Evolutionary conservation across 495 filamentous ascomycete genomes (phyloP).

Genomic region (Cercophora newfieldiana): DNA sequence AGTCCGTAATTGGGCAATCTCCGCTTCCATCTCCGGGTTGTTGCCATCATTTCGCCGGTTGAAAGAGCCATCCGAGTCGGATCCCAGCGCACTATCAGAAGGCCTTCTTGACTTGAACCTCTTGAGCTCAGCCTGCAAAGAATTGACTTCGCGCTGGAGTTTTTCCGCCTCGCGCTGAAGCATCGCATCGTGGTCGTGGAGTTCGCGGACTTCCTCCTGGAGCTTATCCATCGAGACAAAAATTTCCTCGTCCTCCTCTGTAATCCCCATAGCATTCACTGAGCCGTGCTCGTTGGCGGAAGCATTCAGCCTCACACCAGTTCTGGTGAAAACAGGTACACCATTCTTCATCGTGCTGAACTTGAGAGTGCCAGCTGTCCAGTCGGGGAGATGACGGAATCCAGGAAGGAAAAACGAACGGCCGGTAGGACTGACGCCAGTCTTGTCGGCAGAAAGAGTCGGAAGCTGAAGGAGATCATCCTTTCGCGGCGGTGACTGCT

Average conservation of each 20-base stretch:
- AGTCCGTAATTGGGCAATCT: constrained; percentile 41
- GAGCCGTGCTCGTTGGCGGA: constrained; percentile 38
- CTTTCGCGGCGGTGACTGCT: constrained; percentile 17
- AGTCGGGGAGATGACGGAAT: constrained; percentile 49
- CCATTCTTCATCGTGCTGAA: constrained; percentile 47
- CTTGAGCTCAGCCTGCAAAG: constrained; percentile 44
- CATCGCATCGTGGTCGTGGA: constrained; percentile 52
- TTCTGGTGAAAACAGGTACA: constrained; percentile 41
- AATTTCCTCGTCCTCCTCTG: constrained; percentile 50
- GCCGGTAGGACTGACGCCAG: constrained; percentile 37
- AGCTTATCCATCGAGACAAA: constrained; percentile 57
- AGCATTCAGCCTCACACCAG: constrained; percentile 25
- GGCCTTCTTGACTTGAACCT: constrained; percentile 38
- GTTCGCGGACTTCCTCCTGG: constrained; percentile 50
- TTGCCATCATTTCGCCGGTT: constrained; percentile 33
- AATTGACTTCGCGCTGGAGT: constrained; percentile 46
- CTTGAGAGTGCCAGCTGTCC: constrained; percentile 45
- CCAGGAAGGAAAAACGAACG: constrained; percentile 49
- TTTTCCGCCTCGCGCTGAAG: constrained; percentile 50
- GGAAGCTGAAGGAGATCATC: constrained; percentile 8
- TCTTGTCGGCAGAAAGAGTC: constrained; percentile 21
- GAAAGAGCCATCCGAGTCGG: constrained; percentile 46
- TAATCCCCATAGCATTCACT: constrained; percentile 40
- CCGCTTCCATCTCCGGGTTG: constrained; percentile 42
- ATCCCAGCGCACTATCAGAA: constrained; percentile 47